phyloP scores from a whole-genome alignment of 352 stramenopile genomes.

The Peronospora farinosa region DNA sequence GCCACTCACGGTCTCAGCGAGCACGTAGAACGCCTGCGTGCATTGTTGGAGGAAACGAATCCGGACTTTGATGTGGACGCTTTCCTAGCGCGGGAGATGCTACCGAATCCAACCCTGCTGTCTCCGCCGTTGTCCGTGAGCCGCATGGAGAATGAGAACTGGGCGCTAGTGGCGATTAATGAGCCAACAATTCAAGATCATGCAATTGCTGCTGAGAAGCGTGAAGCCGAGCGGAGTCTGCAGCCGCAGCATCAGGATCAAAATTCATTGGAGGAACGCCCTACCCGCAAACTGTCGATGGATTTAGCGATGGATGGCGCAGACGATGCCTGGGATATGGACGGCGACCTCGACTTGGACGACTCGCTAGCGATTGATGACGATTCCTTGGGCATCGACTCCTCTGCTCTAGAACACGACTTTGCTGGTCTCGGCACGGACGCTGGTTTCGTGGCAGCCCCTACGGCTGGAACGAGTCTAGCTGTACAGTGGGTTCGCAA shows the following conservation, averaged over 20 bases:
- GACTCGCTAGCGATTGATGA: conserved; percentile 59
- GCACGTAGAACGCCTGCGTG: conserved; percentile 90
- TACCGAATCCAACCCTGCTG: conserved; percentile 75
- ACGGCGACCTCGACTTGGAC: conserved; percentile 84
- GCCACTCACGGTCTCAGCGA: conserved; percentile 93
- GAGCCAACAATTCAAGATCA: conserved; percentile 83
- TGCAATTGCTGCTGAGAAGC: conserved; percentile 71
- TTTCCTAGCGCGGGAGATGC: conserved; percentile 65
- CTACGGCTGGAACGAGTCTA: conserved; percentile 83
- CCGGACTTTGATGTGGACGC: conserved; percentile 58
- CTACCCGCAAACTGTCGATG: conserved; percentile 56
- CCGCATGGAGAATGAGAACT: conserved; percentile 92
- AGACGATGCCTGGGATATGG: conserved; percentile 71
- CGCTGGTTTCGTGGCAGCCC: conserved; percentile 86
- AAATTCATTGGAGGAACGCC: conserved; percentile 39
- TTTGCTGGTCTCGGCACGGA: conserved; percentile 37
- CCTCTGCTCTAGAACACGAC: conserved; percentile 46
- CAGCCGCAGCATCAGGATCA: conserved; percentile 41
- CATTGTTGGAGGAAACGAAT: conserved; percentile 88
- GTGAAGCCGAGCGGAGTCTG: conserved; percentile 62
- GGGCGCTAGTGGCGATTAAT: conserved; percentile 95
- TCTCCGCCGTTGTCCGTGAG: conserved; percentile 92
- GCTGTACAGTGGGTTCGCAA: conserved; percentile 92
- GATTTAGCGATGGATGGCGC: conserved; percentile 68
- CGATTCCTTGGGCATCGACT: conserved; percentile 35